These are phyloP conservation scores for Aquilaria malaccensis DNA, from an alignment of 345 rosid genomes.

Conservation along the genomic window DNA sequence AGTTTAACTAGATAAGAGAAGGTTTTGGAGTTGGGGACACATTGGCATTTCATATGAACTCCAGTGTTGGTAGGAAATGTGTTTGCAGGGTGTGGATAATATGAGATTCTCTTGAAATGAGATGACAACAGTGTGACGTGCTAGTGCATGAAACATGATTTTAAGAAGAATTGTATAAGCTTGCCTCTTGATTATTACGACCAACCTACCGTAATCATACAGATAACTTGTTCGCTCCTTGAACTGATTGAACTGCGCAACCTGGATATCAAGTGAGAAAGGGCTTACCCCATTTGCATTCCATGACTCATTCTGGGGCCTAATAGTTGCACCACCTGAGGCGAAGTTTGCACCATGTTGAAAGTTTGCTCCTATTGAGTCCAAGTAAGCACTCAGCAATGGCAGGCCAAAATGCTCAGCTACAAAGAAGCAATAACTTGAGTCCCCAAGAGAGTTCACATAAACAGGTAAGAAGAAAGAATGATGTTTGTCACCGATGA, in stretches of 20 bases:
- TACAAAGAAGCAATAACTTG: slow-evolving; percentile 17
- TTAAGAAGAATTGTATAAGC: no score
- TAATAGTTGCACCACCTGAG: slow-evolving; percentile 82
- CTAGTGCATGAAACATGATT: no score
- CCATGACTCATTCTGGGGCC: slow-evolving; percentile 70
- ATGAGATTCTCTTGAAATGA: no score
- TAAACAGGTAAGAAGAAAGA: neutral
- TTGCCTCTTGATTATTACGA: no score
- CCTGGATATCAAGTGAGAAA: slow-evolving; percentile 81
- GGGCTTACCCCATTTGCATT: slow-evolving; percentile 76
- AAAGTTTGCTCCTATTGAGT: slow-evolving; percentile 71
- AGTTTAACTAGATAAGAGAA: no score
- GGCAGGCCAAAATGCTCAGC: slow-evolving; percentile 71
- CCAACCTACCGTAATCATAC: slow-evolving; percentile 33
- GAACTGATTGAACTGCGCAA: slow-evolving; percentile 58
- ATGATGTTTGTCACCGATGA: slow-evolving; percentile 43
- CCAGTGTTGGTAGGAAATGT: no score
- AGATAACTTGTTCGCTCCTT: slow-evolving; percentile 46
- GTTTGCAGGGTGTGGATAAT: no score
- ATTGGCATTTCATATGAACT: no score
- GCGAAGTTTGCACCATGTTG: slow-evolving; percentile 91
- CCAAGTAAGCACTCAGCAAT: slow-evolving; percentile 74
- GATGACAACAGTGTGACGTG: no score
- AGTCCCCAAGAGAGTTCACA: no score
- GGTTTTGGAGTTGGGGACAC: no score